A percentile compares a stretch with the other conserved stretches of the same genome.
Conservation (phyloP, 768 basidiomycete species). For the Favolaschia claudopus region DNA sequence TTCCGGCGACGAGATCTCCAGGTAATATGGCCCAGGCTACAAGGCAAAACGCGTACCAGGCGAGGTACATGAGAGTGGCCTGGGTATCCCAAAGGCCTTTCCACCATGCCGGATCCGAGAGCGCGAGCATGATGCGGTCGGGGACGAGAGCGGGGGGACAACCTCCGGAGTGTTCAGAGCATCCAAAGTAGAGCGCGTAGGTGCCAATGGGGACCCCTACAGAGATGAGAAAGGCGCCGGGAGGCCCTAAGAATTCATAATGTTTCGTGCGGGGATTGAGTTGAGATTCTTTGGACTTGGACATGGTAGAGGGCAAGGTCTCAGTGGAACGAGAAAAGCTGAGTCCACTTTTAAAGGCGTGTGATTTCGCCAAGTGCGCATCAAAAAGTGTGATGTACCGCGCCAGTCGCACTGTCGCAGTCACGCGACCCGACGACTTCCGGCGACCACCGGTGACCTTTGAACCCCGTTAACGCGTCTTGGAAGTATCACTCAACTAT, state of each 20-base stretch:
- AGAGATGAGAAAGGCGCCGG: slow-evolving; percentile 75
- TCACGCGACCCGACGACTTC: no score
- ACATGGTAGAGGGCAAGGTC: neutral
- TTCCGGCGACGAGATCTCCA: slow-evolving; percentile 75
- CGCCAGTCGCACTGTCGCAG: no score
- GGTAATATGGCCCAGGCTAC: slow-evolving; percentile 83
- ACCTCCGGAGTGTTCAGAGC: slow-evolving; percentile 73
- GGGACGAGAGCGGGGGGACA: slow-evolving; percentile 69
- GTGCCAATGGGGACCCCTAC: slow-evolving; percentile 73
- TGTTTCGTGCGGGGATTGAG: slow-evolving; percentile 75
- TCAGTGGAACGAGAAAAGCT: slow-evolving; percentile 33
- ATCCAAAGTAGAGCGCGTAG: slow-evolving; percentile 81
- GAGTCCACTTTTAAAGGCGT: slow-evolving; percentile 12
- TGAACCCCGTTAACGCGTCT: no score
- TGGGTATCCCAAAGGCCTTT: slow-evolving; percentile 82
- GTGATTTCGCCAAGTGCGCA: no score
- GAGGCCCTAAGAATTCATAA: slow-evolving; percentile 87
- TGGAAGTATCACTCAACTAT: no score
- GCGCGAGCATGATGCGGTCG: slow-evolving; percentile 51
- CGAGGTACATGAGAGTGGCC: slow-evolving; percentile 78
- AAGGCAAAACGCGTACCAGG: slow-evolving; percentile 91
- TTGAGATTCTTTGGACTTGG: slow-evolving; percentile 18
- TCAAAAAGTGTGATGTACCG: no score
- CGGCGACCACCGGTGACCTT: no score
- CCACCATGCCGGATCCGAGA: slow-evolving; percentile 70